Base-by-base conservation (phyloP, 495 filamentous ascomycete species). In the Chaetomium tenue region DNA sequence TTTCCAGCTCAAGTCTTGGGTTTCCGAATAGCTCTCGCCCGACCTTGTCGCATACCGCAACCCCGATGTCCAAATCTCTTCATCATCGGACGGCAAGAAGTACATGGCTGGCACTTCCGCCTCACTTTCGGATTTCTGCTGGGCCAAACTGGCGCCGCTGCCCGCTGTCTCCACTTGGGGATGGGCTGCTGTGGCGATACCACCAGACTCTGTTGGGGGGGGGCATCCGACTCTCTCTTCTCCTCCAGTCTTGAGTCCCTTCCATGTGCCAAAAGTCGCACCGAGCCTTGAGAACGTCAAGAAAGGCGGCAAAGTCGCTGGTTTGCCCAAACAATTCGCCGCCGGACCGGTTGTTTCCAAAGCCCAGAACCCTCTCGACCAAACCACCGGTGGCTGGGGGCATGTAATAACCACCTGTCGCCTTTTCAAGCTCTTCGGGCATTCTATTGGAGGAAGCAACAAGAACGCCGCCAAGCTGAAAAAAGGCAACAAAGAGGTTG, bases 201-300 rank as follows among this genome's bases (percentile, higher is more conserved):
- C 62, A 26, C 23, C 64, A 39, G 30, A 8, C n/a, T n/a, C n/a
- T n/a, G n/a, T n/a, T n/a, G n/a, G n/a, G n/a, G n/a, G 72, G 62
- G 5, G 58, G 56, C 33, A 48, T 46, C 68, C 75, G 51, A 42
- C 59, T 70, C 58, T 84, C 83, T 42, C 77, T 68, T 65, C 88
- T 74, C 66, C 89, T 77, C 82, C 86, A 91, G 65, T 91, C 89
- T 52, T 75, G 83, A 0, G 77, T 75, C 4, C 88, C 85, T 62
- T 87, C 84, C 80, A 91, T 89, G 60, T 89, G 83, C 86, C 86
- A 90, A 53, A 88, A 84, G 65, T 90, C 86, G 72, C 88, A 90
- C 60, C 87, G 75, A 23, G 85, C 84, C 64, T 86, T 86, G 28
- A 91, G 70, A 1, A 89, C 82, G 28, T 89, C 87, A 23, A 91